Evolutionary conservation across 768 basidiomycete species (phyloP), one percentile per base, ranked within the genome.

Genomic region (Gelatoporia subvermispora): DNA sequence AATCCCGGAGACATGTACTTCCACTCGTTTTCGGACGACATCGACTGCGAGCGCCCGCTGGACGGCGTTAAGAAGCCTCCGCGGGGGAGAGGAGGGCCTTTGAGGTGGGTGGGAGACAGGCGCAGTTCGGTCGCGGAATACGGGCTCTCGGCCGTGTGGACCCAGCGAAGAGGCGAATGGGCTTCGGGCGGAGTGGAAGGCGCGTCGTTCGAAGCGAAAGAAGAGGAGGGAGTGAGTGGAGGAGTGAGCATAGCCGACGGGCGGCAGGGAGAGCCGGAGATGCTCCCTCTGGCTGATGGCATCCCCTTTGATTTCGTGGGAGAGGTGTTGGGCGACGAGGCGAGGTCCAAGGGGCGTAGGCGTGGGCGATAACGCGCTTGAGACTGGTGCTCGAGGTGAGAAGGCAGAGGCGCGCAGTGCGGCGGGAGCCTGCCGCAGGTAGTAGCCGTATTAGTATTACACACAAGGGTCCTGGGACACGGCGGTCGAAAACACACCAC

Each of bases 151-250:
- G 47, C n/a, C 13, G 40, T 20, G 24, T 24, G 47, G 22, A 45
- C 35, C 51, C 53, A 58, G 31, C 57, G 57, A 1, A 52, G 49
- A 9, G 53, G 53, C 5, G 57, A 52, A 37, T 43, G 45, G 3
- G 38, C 43, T 31, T 60, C 59, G 10, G 53, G 53, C 1, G 59
- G 59, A 1, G 60, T 59, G 24, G 52, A 49, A 28, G 53, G 52
- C 46, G 54, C 61, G 23, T 67, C 67, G 24, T 68, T 62, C 31
- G 73, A 72, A 34, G 63, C 68, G 54, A 76, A 68, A 0, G 75
- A 73, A 8, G 81, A 83, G 1, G 85, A 81, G 0, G 85, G 85
- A 1, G 85, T 86, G 38, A 87, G 73, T 10, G 84, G 85, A 28
- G 84, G 84, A 0, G 84, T 86, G 45, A 85, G 70, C 37, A 82